phyloP scores from a whole-genome alignment of 2,329 filamentous ascomycete species.

The Sporothrix curviconia region DNA sequence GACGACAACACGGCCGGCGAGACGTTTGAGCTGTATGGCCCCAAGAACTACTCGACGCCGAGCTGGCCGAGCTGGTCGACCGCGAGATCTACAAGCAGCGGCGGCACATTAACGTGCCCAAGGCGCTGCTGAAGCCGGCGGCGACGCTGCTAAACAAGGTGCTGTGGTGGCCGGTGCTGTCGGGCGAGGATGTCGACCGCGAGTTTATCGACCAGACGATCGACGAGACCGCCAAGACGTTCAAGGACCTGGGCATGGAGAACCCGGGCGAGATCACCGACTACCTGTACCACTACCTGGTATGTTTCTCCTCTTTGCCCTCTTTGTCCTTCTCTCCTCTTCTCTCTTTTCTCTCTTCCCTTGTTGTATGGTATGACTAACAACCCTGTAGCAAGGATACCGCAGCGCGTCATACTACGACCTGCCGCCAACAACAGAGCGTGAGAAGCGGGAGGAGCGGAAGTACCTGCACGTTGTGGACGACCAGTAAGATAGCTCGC shows the following conservation, averaged over 20 bases:
- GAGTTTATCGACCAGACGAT: slow-evolving; percentile 92
- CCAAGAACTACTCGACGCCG: slow-evolving; percentile 82
- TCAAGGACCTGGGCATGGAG: slow-evolving; percentile 86
- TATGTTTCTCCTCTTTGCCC: slow-evolving; percentile 39
- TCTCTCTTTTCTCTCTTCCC: background rate
- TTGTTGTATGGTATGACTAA: slow-evolving; percentile 26
- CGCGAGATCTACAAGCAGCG: slow-evolving; percentile 86
- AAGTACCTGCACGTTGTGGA: slow-evolving; percentile 94
- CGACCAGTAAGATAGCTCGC: slow-evolving; percentile 55
- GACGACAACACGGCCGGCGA: slow-evolving; percentile 86
- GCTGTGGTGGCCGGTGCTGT: slow-evolving; percentile 83
- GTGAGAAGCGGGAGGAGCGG: slow-evolving; percentile 89
- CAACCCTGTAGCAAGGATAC: slow-evolving; percentile 66
- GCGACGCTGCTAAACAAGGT: slow-evolving; percentile 69
- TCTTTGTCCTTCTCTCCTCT: background rate
- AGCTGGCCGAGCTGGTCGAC: slow-evolving; percentile 84
- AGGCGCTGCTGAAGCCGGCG: slow-evolving; percentile 67
- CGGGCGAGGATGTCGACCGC: slow-evolving; percentile 78
- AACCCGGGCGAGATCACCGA: slow-evolving; percentile 79
- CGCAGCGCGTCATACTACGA: slow-evolving; percentile 86
- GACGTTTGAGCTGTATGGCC: slow-evolving; percentile 91
- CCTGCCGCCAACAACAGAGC: slow-evolving; percentile 87
- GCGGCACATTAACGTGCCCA: slow-evolving; percentile 86
- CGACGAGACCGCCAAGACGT: slow-evolving; percentile 86
- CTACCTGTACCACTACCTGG: slow-evolving; percentile 89